These are phyloP conservation scores for Aspergillus cavernicola DNA, from an alignment of 495 filamentous ascomycete genomes.

Conservation along the genomic window DNA sequence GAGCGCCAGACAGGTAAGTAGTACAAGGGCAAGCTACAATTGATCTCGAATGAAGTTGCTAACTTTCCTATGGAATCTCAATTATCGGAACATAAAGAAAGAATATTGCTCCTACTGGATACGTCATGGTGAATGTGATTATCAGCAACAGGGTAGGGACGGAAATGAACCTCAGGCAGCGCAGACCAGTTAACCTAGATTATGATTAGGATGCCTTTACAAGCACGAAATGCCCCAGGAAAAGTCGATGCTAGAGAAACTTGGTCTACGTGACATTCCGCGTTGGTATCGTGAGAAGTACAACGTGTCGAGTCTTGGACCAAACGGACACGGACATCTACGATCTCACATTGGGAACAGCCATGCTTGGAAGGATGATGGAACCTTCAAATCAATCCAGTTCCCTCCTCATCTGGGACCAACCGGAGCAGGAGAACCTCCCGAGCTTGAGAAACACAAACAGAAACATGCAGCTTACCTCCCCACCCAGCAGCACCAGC, in stretches of 20 bases:
- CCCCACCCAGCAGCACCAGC: constrained; percentile 11
- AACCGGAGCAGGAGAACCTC: constrained; percentile 6
- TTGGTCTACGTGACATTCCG: constrained; percentile 59
- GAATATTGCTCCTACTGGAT: constrained; percentile 86
- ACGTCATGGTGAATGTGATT: constrained; percentile 77
- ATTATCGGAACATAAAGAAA: constrained; percentile 49
- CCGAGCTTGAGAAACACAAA: constrained; percentile 15
- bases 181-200: constrained; percentile 7
- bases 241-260: constrained; percentile 49
- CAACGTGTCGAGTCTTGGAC: constrained; percentile 28
- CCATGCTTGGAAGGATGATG: constrained; percentile 19
- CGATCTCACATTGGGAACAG: constrained; percentile 11
- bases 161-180: neutral
- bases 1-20: constrained; percentile 20
- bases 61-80: constrained; percentile 9
- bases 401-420: constrained; percentile 17
- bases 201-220: constrained; percentile 61
- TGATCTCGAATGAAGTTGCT: neutral
- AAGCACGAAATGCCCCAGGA: constrained; percentile 83
- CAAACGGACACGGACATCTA: constrained; percentile 15
- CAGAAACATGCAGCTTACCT: constrained; percentile 11
- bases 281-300: constrained; percentile 53
- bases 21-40: neutral
- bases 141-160: constrained; percentile 61
- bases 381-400: constrained; percentile 18